A percentile compares a stretch with the other conserved stretches of the same genome.
Evolutionary conservation across 2,329 filamentous ascomycete genomes (phyloP).

Genomic region (Aspergillus hortae): DNA sequence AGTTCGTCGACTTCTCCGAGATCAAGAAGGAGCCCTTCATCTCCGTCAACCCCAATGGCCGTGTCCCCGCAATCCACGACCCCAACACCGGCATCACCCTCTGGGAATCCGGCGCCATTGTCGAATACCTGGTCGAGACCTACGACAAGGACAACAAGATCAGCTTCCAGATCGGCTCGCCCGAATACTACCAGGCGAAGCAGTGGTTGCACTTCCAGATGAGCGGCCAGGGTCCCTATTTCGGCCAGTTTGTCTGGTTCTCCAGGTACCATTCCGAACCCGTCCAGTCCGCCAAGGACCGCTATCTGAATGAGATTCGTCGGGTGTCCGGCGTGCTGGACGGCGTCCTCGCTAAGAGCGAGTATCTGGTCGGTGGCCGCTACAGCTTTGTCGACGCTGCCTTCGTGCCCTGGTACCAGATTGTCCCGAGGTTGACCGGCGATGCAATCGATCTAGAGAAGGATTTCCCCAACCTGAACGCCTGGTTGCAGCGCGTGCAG

Average conservation of each 20-base stretch:
- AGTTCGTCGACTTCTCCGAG: conserved; percentile 15
- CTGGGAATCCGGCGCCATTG: conserved; percentile 46
- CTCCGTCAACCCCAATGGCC: conserved; percentile 32
- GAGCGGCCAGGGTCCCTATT: conserved; percentile 49
- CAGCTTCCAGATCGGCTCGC: conserved; percentile 29
- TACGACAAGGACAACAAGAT: conserved; percentile 43
- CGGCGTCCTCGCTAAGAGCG: conserved; percentile 29
- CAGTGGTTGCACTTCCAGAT: conserved; percentile 47
- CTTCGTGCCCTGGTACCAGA: conserved; percentile 38
- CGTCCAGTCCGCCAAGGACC: conserved; percentile 40
- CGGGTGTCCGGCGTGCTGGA: conserved; percentile 47
- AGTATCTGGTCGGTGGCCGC: conserved; percentile 44
- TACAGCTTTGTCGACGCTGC: conserved; percentile 41
- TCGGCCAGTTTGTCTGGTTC: conserved; percentile 47
- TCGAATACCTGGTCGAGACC: conserved; percentile 43
- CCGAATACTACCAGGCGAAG: conserved; percentile 38
- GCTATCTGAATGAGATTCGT: conserved; percentile 44
- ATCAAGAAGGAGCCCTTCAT: conserved; percentile 29
- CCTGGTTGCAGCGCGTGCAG: conserved; percentile 28
- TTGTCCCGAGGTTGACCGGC: conserved; percentile 6
- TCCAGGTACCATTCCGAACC: conserved; percentile 40
- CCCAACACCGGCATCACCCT: conserved; percentile 38
- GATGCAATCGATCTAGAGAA: conserved; percentile 23
- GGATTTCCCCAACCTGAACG: conserved; percentile 26
- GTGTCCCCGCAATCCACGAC: conserved; percentile 33